Conservation (phyloP, 495 filamentous ascomycete genomes). For the Bombardia bombarda region DNA sequence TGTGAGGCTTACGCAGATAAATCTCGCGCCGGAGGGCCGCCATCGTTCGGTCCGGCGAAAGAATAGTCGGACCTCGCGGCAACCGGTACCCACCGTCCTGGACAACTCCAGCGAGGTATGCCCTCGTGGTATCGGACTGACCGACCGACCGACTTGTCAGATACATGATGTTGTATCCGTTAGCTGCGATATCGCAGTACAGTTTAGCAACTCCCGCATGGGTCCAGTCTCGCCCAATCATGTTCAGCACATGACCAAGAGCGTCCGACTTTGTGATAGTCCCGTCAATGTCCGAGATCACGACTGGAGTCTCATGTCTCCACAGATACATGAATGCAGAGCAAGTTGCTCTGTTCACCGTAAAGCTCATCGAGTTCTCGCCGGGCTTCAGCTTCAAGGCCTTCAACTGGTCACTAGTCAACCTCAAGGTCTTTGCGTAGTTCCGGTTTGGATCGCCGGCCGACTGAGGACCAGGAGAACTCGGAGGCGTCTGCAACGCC, state of each 20-base stretch:
- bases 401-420: conserved; percentile 94
- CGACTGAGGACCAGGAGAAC: conserved; percentile 56
- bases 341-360: conserved; percentile 88
- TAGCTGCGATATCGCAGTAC: conserved; percentile 89
- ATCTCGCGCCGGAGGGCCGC: conserved; percentile 91
- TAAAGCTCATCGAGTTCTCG: conserved; percentile 89
- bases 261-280: conserved; percentile 99
- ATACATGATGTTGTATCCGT: conserved; percentile 98
- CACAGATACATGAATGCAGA: conserved; percentile 88
- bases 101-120: conserved; percentile 81
- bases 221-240: conserved; percentile 98
- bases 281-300: conserved; percentile 97
- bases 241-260: conserved; percentile 92
- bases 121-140: conserved; percentile 82
- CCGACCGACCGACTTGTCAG: conserved; percentile 90
- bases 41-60: conserved; percentile 92
- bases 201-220: conserved; percentile 94
- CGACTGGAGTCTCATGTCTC: conserved; percentile 81
- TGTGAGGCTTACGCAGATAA: conserved; percentile 92
- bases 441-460: conserved; percentile 65
- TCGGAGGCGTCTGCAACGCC: conserved; percentile 65
- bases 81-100: conserved; percentile 84
- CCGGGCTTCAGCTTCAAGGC: conserved; percentile 74
- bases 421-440: conserved; percentile 94
- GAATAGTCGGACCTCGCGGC: conserved; percentile 85